Evolutionary conservation across 1,284 basidiomycete genomes (phyloP).

Genomic region (Apiotrichum veenhuisii): DNA sequence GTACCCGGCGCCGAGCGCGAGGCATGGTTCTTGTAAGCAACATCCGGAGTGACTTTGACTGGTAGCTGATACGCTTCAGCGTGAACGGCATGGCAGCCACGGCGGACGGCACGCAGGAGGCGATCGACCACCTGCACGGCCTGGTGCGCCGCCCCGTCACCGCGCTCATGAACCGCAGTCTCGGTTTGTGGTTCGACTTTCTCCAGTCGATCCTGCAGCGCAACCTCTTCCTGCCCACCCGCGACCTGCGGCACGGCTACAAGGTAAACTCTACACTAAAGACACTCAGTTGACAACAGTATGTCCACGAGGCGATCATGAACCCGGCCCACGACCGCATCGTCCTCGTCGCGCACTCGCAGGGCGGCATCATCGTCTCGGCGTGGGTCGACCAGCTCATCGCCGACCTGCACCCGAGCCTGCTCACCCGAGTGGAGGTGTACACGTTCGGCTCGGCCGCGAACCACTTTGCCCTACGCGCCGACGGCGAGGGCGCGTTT

Average conservation of each 20-base stretch:
- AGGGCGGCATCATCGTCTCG: constrained; percentile 32
- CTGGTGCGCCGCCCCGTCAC: constrained; percentile 28
- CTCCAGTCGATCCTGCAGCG: constrained; percentile 32
- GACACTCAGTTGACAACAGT: too few species aligned
- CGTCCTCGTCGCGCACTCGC: constrained; percentile 35
- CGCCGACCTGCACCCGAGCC: constrained; percentile 21
- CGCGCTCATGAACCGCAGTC: constrained; percentile 29
- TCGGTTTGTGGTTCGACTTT: constrained; percentile 32
- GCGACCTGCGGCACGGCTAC: constrained; percentile 24
- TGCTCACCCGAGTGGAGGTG: constrained; percentile 30
- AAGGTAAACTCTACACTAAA: too few species aligned
- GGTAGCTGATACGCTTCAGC: constrained; percentile 9
- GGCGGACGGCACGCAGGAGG: constrained; percentile 22
- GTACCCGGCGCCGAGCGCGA: background rate
- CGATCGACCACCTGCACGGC: constrained; percentile 20
- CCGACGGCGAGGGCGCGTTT: constrained; percentile 15
- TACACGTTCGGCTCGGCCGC: constrained; percentile 39
- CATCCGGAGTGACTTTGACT: too few species aligned
- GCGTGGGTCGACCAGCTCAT: constrained; percentile 30
- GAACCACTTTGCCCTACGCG: constrained; percentile 23
- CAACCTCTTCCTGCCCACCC: constrained; percentile 26
- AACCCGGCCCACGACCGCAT: constrained; percentile 20
- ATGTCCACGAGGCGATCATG: constrained; percentile 11
- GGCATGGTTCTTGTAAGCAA: constrained; percentile 33
- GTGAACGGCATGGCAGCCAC: constrained; percentile 34